Base-by-base conservation (phyloP, 768 basidiomycete genomes). In the Auricularia sp. region DNA sequence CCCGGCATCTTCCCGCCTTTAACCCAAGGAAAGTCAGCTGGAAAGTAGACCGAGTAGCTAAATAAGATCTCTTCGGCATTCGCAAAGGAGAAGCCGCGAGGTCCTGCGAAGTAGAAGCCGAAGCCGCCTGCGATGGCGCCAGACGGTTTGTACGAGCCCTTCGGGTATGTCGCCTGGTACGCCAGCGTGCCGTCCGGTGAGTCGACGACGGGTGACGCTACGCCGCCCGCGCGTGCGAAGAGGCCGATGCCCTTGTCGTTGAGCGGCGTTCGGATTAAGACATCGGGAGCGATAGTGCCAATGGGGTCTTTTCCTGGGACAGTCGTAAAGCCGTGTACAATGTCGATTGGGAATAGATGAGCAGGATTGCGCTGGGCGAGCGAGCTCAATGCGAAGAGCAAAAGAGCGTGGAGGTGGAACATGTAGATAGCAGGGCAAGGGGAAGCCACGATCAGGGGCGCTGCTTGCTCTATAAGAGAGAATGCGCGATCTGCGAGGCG, bases 1-100 rank as follows among this genome's bases (percentile, higher is more conserved):
- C 87, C 88, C 21, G 87, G 88, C 33, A 90, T 78, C 72, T 88
- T 90, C 44, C 88, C 88, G 64, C 88, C 87, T 68, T 79, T 79
- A 66, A 83, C 77, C 74, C 82, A 89, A 16, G 78, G 78, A 71
- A 87, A 89, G 36, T 81, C 87, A 18, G 78, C 71, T 35, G 79
- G 75, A 74, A 90, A 87, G 75, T 76, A 84, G 36, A 87, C 81
- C 0, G 84, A 83, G 75, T 81, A 83, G 7, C 73, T 81, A 68
- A 90, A 82, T 2, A 84, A 84, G 11, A 84, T 82, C 68, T 89
- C 87, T 71, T 84, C 86, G 23, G 86, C 88, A 3, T 74, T 80
- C 61, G 78, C 79, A 65, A 87, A 74, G 71, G 84, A 80, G 59
- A 85, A 77, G 66, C 73, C 68, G 35, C 67, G 36, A 5, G 84